phyloP scores from a whole-genome alignment of 2,329 filamentous ascomycete species.

The Trichoderma sp. region DNA sequence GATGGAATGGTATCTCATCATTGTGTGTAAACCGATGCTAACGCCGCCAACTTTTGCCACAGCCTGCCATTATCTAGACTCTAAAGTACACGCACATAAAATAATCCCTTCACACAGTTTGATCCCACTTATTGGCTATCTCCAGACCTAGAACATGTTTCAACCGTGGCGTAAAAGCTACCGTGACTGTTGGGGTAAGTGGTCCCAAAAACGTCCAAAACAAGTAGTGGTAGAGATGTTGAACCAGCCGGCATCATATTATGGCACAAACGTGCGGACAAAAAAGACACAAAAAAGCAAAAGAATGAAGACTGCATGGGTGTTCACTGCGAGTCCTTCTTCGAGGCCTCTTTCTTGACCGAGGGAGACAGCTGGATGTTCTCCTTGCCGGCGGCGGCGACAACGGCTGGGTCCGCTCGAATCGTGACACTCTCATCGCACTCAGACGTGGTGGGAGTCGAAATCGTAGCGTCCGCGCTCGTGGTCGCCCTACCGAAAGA shows the following conservation, averaged over 20 bases:
- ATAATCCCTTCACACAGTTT: slow-evolving; percentile 32
- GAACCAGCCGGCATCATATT: slow-evolving; percentile 21
- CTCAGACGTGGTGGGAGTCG: slow-evolving; percentile 45
- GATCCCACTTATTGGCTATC: slow-evolving; percentile 35
- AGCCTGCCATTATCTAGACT: slow-evolving; percentile 32
- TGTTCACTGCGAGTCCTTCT: slow-evolving; percentile 30
- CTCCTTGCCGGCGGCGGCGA: slow-evolving; percentile 36
- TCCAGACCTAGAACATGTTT: slow-evolving; percentile 38
- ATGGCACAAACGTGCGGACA: slow-evolving; percentile 15
- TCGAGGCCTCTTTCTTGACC: slow-evolving; percentile 40
- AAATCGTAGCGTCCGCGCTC: slow-evolving; percentile 40
- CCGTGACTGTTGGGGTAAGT: slow-evolving; percentile 25
- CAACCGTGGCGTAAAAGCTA: slow-evolving; percentile 33
- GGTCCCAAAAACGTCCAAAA: slow-evolving; percentile 24
- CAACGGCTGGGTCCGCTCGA: slow-evolving; percentile 48
- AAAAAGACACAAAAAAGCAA: slow-evolving; percentile 20
- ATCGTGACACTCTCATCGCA: slow-evolving; percentile 56
- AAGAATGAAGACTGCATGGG: background rate
- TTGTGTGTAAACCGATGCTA: background rate
- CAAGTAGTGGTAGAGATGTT: slow-evolving; percentile 22
- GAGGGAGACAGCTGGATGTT: slow-evolving; percentile 51
- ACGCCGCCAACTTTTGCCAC: slow-evolving; percentile 26
- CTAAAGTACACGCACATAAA: slow-evolving; percentile 42
- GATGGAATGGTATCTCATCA: background rate
- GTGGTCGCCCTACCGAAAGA: slow-evolving; percentile 35